Evolutionary conservation across 768 basidiomycete genomes (phyloP).

Genomic region (Leccinum barrowsii): DNA sequence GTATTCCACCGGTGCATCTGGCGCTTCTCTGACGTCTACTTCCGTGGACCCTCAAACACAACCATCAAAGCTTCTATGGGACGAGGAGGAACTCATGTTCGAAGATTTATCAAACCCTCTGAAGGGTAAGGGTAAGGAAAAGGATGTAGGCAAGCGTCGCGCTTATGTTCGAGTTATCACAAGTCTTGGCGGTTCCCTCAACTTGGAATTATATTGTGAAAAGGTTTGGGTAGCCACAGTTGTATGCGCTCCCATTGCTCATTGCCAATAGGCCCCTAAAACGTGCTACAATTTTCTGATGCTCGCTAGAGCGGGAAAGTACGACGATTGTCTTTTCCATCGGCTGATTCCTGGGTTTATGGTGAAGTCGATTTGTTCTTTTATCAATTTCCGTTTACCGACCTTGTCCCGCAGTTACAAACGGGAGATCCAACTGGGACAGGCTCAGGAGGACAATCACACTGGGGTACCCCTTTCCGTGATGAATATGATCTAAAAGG

Average conservation of each 20-base stretch:
- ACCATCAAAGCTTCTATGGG: constrained; percentile 83
- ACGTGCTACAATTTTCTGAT: constrained; percentile 98
- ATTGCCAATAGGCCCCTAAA: constrained; percentile 73
- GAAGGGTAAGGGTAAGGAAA: constrained; percentile 90
- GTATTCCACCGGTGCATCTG: constrained; percentile 83
- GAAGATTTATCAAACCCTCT: constrained; percentile 80
- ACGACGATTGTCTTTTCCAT: constrained; percentile 88
- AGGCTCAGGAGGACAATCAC: constrained; percentile 86
- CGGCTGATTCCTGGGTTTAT: constrained; percentile 93
- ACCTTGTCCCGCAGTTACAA: constrained; percentile 64
- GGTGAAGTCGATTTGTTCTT: constrained; percentile 43
- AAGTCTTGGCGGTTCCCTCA: constrained; percentile 84
- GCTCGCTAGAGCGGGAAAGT: constrained; percentile 88
- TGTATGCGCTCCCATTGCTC: not conserved
- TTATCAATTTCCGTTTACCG: not conserved
- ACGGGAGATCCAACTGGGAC: constrained; percentile 97
- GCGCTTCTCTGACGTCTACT: constrained; percentile 92
- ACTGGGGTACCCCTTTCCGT: constrained; percentile 94
- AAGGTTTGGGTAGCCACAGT: constrained; percentile 46
- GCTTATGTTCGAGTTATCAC: constrained; percentile 97
- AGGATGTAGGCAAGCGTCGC: constrained; percentile 84
- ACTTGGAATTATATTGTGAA: constrained; percentile 84
- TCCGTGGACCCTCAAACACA: constrained; percentile 72
- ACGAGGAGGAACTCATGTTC: constrained; percentile 99
- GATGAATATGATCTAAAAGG: constrained; percentile 90